These are phyloP conservation scores for Sarcomyxa edulis DNA, from an alignment of 768 basidiomycete species.

Conservation along the genomic window DNA sequence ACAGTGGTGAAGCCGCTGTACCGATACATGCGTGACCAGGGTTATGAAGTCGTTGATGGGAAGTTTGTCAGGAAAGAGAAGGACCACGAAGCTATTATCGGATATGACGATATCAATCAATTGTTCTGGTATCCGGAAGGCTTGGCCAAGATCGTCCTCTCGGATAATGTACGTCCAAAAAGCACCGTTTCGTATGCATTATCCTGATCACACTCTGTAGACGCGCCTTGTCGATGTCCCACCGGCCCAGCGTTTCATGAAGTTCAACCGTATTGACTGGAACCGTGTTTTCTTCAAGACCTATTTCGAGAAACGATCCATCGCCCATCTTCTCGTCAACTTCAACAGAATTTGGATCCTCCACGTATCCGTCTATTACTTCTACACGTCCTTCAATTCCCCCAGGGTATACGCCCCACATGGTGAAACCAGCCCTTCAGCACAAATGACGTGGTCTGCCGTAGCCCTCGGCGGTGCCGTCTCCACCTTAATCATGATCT, in stretches of 20 bases:
- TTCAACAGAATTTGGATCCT: slow-evolving; percentile 99
- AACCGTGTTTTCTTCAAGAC: slow-evolving; percentile 97
- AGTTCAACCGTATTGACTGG: slow-evolving; percentile 91
- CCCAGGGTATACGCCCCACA: slow-evolving; percentile 83
- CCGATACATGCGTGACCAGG: slow-evolving; percentile 94
- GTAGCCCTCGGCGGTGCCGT: slow-evolving; percentile 95
- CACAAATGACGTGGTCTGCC: slow-evolving; percentile 93
- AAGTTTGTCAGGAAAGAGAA: slow-evolving; percentile 92
- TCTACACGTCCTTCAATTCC: slow-evolving; percentile 97
- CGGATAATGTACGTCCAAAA: slow-evolving; percentile 65
- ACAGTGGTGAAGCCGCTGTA: slow-evolving; percentile 93
- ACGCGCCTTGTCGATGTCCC: slow-evolving; percentile 88
- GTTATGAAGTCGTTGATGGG: slow-evolving; percentile 92
- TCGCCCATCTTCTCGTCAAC: slow-evolving; percentile 91
- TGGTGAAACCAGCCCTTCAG: slow-evolving; percentile 60
- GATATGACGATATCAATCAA: slow-evolving; percentile 99
- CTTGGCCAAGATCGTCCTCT: slow-evolving; percentile 84
- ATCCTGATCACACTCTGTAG: slow-evolving; percentile 30
- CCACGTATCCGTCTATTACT: slow-evolving; percentile 91
- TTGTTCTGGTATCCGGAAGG: slow-evolving; percentile 99
- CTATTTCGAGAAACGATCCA: slow-evolving; percentile 94
- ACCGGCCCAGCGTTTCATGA: slow-evolving; percentile 91
- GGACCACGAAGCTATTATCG: slow-evolving; percentile 94
- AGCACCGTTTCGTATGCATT: slow-evolving; percentile 1
- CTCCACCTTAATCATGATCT: slow-evolving; percentile 89